Percentiles rank a stretch among this genome's conserved stretches.
Conservation (phyloP, 768 basidiomycete species). For the Amanita jacksonii region DNA sequence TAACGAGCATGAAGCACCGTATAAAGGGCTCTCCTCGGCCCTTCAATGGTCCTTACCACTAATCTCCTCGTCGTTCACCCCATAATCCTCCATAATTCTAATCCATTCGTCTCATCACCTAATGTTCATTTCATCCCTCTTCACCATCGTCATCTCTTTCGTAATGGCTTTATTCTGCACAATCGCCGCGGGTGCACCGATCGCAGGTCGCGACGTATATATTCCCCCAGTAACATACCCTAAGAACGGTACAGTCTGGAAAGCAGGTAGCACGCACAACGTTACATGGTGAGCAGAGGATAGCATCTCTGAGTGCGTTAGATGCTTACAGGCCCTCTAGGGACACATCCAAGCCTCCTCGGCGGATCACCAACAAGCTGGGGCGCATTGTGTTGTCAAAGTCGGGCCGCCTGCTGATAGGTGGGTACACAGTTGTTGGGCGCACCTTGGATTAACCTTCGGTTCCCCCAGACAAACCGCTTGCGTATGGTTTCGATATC, state of each 20-base stretch:
- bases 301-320: background rate
- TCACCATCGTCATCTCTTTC: conserved; percentile 12
- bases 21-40: conserved; percentile 3
- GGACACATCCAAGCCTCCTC: conserved; percentile 30
- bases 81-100: conserved; percentile 10
- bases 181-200: conserved; percentile 18
- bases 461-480: conserved; percentile 20
- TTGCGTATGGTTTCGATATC: conserved; percentile 31
- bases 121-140: conserved; percentile 9
- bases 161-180: conserved; percentile 16
- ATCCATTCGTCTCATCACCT: conserved; percentile 7
- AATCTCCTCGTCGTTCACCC: background rate
- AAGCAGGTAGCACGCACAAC: conserved; percentile 20
- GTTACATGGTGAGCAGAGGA: conserved; percentile 21
- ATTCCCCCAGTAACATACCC: conserved; percentile 22
- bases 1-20: background rate
- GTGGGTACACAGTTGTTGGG: conserved; percentile 16
- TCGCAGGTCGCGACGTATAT: conserved; percentile 22
- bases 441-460: background rate
- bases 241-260: conserved; percentile 18
- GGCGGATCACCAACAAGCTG: conserved; percentile 31
- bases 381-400: conserved; percentile 30
- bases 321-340: conserved; percentile 15
- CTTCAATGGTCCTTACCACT: conserved; percentile 4
- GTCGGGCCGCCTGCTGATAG: conserved; percentile 21